Percentiles rank a stretch among this genome's conserved stretches.
Conservation (phyloP, 495 filamentous ascomycete genomes). For the Podospora bellae-mahoneyi region DNA sequence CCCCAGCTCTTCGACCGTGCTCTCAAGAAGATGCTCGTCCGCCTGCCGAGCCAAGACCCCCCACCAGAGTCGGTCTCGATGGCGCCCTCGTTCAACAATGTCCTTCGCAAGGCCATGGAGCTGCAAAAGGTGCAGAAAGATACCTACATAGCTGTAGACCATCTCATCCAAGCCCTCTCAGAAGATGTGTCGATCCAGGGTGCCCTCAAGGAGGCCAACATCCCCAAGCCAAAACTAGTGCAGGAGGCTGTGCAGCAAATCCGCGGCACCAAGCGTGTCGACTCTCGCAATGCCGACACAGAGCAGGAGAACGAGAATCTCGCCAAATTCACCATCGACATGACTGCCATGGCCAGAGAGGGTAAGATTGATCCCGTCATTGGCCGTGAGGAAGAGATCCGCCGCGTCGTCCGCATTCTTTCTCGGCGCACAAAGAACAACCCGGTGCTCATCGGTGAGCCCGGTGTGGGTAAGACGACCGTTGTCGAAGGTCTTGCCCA, state of each 20-base stretch:
- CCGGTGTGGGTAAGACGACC: conserved; percentile 97
- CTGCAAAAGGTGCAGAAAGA: conserved; percentile 95
- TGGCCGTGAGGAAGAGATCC: conserved; percentile 93
- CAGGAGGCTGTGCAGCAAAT: conserved; percentile 85
- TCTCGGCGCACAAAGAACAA: conserved; percentile 98
- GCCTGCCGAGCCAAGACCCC: conserved; percentile 88
- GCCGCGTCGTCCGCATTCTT: conserved; percentile 88
- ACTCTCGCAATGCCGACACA: conserved; percentile 89
- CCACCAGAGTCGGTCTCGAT: conserved; percentile 83
- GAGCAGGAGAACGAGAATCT: conserved; percentile 90
- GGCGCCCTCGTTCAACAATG: conserved; percentile 73
- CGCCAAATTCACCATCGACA: conserved; percentile 96
- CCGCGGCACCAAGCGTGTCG: conserved; percentile 84
- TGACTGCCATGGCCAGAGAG: conserved; percentile 90
- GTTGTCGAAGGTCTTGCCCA: conserved; percentile 96
- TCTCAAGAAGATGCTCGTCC: conserved; percentile 86
- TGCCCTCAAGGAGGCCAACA: conserved; percentile 77
- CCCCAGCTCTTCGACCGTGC: conserved; percentile 80
- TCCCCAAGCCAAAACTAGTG: conserved; percentile 86
- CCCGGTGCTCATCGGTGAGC: conserved; percentile 88
- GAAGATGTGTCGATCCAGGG: conserved; percentile 74
- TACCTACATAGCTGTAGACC: conserved; percentile 88
- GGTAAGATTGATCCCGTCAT: conserved; percentile 99
- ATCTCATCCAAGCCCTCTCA: conserved; percentile 76
- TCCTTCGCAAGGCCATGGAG: conserved; percentile 80